Base-by-base conservation (phyloP, 805 yeast genomes). In the Wickerhamiella allomyrinae region DNA sequence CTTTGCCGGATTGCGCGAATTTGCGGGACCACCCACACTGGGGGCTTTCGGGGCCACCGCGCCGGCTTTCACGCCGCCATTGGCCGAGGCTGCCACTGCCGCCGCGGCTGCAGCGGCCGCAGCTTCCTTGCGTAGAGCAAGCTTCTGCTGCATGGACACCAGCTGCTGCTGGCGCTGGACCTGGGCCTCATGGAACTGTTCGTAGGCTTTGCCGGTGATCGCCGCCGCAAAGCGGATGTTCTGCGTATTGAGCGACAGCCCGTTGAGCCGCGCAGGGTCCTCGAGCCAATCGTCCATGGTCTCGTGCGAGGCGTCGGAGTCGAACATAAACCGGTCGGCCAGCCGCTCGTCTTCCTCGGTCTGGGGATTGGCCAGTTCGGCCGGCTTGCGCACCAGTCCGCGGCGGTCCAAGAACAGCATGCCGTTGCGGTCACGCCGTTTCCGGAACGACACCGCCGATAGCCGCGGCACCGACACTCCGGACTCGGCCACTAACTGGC, bases 191-290 rank as follows among this genome's bases (percentile, higher is more conserved):
- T 84, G 67, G 48, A 78, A 64, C 40, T 77, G 71, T 41, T 86
- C 95, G 56, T 82, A 82, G 0, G 95, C 78, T 59, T 87, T 89
- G 3, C 91, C 75, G 34, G 86, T 67, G 24, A 89, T 62, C 95
- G 86, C 86, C 6, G 94, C 75, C 7, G 95, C 95, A 61, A 87
- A 87, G 46, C 96, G 68, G 23, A 89, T 82, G 1, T 82, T 77
- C 60, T 87, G 96, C 1, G 95, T 86, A 40, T 78, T 89, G 41
- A 79, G 79, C 11, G 85, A 74, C 34, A 87, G 84, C 48, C 80
- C 79, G 56, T 87, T 87, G 52, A 87, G 68, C 42, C 73, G 70
- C 0, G 94, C 77, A 0, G 96, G 95, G 58, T 85, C 95, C 45
- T 73, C 70, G 45, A 77, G 69, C 43, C 83, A 67, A 27, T 79